Percentiles rank a stretch among this genome's conserved stretches.
phyloP scores from a whole-genome alignment of 2,329 filamentous ascomycete genomes.

The Pezizomycotina sp. region DNA sequence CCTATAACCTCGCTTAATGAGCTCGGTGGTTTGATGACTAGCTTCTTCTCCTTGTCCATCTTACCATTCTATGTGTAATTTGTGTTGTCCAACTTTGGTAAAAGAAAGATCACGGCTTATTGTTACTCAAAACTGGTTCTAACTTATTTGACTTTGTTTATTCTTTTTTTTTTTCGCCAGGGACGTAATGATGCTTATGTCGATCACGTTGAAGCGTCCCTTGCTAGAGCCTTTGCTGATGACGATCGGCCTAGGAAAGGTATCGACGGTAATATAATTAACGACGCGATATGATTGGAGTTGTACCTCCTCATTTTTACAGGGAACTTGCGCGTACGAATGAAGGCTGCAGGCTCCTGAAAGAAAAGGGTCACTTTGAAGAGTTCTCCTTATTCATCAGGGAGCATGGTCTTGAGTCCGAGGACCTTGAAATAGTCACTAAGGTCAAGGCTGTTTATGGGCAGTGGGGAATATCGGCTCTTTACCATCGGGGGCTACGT shows the following conservation, averaged over 20 bases:
- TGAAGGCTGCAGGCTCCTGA: conserved; percentile 77
- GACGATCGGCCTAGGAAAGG: conserved; percentile 34
- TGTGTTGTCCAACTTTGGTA: not conserved
- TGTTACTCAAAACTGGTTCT: too few species aligned
- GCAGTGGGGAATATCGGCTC: conserved; percentile 95
- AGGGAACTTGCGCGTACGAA: conserved; percentile 80
- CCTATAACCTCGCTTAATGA: not conserved
- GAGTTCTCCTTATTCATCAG: conserved; percentile 82
- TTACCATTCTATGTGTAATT: too few species aligned
- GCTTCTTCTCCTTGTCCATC: too few species aligned
- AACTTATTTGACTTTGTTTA: too few species aligned
- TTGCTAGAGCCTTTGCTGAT: conserved; percentile 62
- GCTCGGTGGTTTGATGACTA: too few species aligned
- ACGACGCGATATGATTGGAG: conserved; percentile 35
- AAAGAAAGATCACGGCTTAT: too few species aligned
- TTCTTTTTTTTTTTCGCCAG: too few species aligned
- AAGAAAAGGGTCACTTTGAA: conserved; percentile 88
- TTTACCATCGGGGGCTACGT: conserved; percentile 91
- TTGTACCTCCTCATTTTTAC: conserved; percentile 94
- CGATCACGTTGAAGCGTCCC: conserved; percentile 79
- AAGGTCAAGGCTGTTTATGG: conserved; percentile 94
- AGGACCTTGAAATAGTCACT: conserved; percentile 68
- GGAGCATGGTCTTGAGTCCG: conserved; percentile 68
- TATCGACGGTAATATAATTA: conserved; percentile 41
- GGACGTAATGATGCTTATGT: conserved; percentile 96